Conservation (phyloP, 2,329 filamentous ascomycete species). For the Phialocephala sp. region DNA sequence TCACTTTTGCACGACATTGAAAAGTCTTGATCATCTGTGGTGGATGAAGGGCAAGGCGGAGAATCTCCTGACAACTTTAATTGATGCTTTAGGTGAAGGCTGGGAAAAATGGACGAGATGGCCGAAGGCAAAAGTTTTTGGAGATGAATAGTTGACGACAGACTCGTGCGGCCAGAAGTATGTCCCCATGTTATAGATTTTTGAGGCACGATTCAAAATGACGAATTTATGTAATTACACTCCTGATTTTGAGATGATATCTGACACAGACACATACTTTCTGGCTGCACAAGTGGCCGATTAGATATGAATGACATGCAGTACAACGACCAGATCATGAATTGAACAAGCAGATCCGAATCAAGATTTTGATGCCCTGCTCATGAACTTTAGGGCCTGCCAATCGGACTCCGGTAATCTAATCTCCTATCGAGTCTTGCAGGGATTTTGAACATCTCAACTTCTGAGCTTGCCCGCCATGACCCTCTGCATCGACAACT, state of each 20-base stretch:
- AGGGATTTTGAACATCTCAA: conserved; percentile 22
- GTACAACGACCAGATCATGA: neutral
- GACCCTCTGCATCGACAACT: neutral
- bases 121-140: conserved; percentile 34
- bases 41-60: conserved; percentile 51
- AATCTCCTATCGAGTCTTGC: conserved; percentile 30
- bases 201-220: too few relatives aligned
- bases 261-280: neutral
- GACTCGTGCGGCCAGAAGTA: too few relatives aligned
- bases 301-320: too few relatives aligned
- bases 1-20: conserved; percentile 47
- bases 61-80: conserved; percentile 46
- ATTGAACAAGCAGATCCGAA: neutral
- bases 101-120: conserved; percentile 38
- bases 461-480: conserved; percentile 3
- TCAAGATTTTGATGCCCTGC: neutral
- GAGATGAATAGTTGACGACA: neutral
- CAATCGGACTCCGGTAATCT: conserved; percentile 21
- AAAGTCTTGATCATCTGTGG: conserved; percentile 39
- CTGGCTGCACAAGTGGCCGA: too few relatives aligned
- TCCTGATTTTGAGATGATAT: neutral
- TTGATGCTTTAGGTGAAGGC: conserved; percentile 31
- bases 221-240: neutral
- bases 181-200: too few relatives aligned
- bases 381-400: neutral